A percentile compares a stretch with the other conserved stretches of the same genome.
These are phyloP conservation scores for Quercus glauca DNA, from an alignment of 306 rosid genomes.

Conservation along the genomic window DNA sequence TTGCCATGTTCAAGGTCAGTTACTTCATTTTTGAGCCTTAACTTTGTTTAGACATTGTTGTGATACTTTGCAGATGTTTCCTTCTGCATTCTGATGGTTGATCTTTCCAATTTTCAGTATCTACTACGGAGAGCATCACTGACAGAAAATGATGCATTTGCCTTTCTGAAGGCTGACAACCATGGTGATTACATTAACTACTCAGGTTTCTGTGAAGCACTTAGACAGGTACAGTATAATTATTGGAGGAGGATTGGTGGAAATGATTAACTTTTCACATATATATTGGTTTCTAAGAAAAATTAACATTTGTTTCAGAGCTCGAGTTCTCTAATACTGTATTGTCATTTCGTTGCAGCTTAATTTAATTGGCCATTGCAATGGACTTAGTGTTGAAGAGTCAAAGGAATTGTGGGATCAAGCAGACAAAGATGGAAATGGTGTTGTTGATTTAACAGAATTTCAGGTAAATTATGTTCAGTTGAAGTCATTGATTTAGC, in stretches of 20 bases:
- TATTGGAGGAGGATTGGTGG: neutral
- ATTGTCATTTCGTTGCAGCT: constrained; percentile 44
- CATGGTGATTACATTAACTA: constrained; percentile 57
- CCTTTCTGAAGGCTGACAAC: constrained; percentile 64
- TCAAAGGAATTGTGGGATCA: constrained; percentile 67
- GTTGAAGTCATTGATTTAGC: neutral
- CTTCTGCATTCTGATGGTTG: constrained; percentile 12
- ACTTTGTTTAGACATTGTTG: neutral
- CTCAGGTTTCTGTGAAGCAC: constrained; percentile 77
- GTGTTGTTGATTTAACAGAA: constrained; percentile 56
- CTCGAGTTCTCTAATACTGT: neutral
- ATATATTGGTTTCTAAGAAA: neutral
- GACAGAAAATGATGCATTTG: constrained; percentile 65
- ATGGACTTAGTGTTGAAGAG: constrained; percentile 66
- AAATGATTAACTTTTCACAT: neutral
- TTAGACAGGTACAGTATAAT: constrained; percentile 44
- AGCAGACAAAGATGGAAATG: constrained; percentile 63
- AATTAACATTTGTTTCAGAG: neutral
- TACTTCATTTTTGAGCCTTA: neutral
- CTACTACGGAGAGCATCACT: constrained; percentile 57
- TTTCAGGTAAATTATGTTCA: constrained; percentile 52
- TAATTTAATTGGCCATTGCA: constrained; percentile 59
- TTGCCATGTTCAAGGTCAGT: constrained; percentile 79
- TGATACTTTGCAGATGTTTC: neutral
- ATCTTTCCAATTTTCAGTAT: constrained; percentile 48